Evolutionary conservation across 2,329 filamentous ascomycete genomes (phyloP).

Genomic region (Coleophoma eucalyptorum): DNA sequence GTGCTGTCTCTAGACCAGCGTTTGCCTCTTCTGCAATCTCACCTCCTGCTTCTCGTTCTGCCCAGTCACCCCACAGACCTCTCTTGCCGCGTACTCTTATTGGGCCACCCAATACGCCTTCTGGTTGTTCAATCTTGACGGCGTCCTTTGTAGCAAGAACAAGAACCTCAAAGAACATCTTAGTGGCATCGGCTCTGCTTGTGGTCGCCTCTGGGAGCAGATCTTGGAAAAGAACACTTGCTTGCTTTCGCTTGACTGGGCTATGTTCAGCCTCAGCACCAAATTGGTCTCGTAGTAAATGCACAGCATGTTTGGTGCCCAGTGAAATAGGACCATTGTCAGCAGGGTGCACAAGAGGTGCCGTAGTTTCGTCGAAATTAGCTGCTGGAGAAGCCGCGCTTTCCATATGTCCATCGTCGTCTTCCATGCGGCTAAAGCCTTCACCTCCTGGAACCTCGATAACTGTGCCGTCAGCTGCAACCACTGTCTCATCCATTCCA

Average conservation of each 20-base stretch:
- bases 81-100: slow-evolving; percentile 87
- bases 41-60: slow-evolving; percentile 68
- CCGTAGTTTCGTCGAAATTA: slow-evolving; percentile 75
- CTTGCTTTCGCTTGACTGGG: slow-evolving; percentile 69
- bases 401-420: slow-evolving; percentile 43
- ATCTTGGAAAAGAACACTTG: slow-evolving; percentile 83
- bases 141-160: slow-evolving; percentile 97
- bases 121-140: slow-evolving; percentile 88
- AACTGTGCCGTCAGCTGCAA: slow-evolving; percentile 54
- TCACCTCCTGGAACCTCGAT: slow-evolving; percentile 61
- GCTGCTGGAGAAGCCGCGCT: slow-evolving; percentile 42
- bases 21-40: slow-evolving; percentile 41
- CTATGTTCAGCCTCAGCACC: slow-evolving; percentile 67
- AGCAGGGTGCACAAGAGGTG: slow-evolving; percentile 71
- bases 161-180: slow-evolving; percentile 98
- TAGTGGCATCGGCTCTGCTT: slow-evolving; percentile 86
- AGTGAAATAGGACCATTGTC: slow-evolving; percentile 85
- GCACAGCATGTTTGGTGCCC: slow-evolving; percentile 92
- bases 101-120: slow-evolving; percentile 67
- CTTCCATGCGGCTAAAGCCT: slow-evolving; percentile 33
- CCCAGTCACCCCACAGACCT: slow-evolving; percentile 97
- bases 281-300: slow-evolving; percentile 86
- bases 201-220: slow-evolving; percentile 79
- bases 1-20: slow-evolving; percentile 10
- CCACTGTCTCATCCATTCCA: slow-evolving; percentile 36